Conservation (phyloP, 2,329 filamentous ascomycete species). For the Sporothrix pseudoabietina region DNA sequence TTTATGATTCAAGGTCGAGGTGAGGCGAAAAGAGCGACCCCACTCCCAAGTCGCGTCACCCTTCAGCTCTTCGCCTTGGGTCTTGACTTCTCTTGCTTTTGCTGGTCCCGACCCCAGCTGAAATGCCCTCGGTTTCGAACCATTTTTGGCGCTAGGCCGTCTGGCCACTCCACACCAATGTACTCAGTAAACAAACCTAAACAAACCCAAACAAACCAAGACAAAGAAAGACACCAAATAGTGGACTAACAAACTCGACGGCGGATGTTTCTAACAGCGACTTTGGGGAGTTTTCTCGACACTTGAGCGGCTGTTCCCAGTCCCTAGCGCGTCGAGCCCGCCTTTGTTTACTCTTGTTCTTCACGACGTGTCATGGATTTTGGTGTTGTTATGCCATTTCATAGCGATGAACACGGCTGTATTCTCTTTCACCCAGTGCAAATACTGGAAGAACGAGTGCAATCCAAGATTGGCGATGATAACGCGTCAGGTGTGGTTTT, state of each 20-base stretch:
- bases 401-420: too few relatives aligned
- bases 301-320: slow-evolving; percentile 16
- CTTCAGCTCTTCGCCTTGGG: background rate
- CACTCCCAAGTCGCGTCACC: background rate
- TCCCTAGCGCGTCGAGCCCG: background rate
- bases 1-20: background rate
- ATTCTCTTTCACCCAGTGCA: background rate
- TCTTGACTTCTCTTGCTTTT: background rate
- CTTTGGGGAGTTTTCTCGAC: background rate
- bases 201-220: background rate
- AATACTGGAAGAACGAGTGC: background rate
- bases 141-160: slow-evolving; percentile 13
- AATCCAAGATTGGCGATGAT: background rate
- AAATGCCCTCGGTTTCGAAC: background rate
- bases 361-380: background rate
- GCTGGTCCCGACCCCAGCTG: slow-evolving; percentile 6
- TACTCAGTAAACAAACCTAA: slow-evolving; percentile 7
- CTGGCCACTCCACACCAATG: slow-evolving; percentile 5
- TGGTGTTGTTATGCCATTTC: background rate
- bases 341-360: background rate
- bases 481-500: background rate
- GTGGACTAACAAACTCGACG: slow-evolving; percentile 3
- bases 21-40: background rate
- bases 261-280: background rate
- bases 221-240: background rate